These are phyloP conservation scores for Exophiala alcalophila DNA, from an alignment of 2,329 filamentous ascomycete species.

Conservation along the genomic window DNA sequence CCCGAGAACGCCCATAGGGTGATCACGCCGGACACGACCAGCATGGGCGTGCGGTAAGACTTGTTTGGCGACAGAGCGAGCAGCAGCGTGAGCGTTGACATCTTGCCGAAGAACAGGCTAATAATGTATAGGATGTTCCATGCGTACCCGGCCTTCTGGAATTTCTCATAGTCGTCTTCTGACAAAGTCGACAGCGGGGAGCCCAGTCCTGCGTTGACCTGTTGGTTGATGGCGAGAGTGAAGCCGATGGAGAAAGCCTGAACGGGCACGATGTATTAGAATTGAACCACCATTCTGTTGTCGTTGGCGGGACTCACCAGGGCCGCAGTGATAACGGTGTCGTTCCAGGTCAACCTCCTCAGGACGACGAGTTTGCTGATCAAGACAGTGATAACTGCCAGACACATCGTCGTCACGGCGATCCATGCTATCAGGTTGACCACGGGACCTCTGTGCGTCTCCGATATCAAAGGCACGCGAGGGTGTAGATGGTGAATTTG, in stretches of 20 bases:
- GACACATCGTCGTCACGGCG: constrained; percentile 16
- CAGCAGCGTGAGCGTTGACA: constrained; percentile 15
- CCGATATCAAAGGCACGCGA: constrained; percentile 12
- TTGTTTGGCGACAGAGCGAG: constrained; percentile 15
- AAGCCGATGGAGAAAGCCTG: constrained; percentile 18
- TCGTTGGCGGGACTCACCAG: constrained; percentile 18
- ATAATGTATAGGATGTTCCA: constrained; percentile 27
- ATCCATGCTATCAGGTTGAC: constrained; percentile 21
- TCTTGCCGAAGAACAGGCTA: constrained; percentile 14
- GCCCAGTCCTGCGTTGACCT: constrained; percentile 28
- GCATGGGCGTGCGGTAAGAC: constrained; percentile 17
- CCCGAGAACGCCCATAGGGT: constrained; percentile 23
- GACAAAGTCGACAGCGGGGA: constrained; percentile 12
- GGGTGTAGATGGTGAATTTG: constrained; percentile 2
- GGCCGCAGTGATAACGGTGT: constrained; percentile 23
- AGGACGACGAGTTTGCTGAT: constrained; percentile 28
- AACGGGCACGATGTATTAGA: neutral
- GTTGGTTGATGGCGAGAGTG: constrained; percentile 27
- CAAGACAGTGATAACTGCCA: constrained; percentile 23
- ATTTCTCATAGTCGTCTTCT: constrained; percentile 5
- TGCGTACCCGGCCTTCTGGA: constrained; percentile 28
- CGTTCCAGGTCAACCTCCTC: constrained; percentile 23
- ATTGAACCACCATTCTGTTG: too few species aligned
- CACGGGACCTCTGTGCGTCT: constrained; percentile 15
- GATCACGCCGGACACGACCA: constrained; percentile 17